Evolutionary conservation across 495 filamentous ascomycete species (phyloP).

Genomic region (Tuber umbilicatum): DNA sequence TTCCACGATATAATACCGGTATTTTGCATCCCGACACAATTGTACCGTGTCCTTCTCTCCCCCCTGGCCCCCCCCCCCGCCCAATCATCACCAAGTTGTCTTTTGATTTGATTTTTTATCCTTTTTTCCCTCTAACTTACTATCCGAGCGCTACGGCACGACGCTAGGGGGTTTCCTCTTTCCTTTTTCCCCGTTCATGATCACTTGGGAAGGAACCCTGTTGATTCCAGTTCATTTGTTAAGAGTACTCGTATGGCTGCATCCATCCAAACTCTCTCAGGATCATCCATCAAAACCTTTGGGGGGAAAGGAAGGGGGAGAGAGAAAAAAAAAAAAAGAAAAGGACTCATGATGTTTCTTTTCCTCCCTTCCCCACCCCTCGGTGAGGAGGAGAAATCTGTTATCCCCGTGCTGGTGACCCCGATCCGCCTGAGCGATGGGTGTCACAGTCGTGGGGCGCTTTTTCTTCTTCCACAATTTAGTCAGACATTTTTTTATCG

Average conservation of each 20-base stretch:
- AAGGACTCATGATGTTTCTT: constrained; percentile 17
- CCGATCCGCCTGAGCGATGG: constrained; percentile 31
- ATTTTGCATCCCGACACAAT: not conserved
- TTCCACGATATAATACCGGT: not conserved
- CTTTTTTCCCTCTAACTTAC: not conserved
- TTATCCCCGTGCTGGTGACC: constrained; percentile 16
- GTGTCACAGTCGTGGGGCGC: constrained; percentile 34
- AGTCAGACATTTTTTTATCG: constrained; percentile 21
- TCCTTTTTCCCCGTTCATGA: constrained; percentile 10
- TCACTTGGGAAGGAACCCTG: constrained; percentile 18
- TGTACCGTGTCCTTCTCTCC: not conserved
- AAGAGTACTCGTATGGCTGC: constrained; percentile 22
- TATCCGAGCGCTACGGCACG: constrained; percentile 17
- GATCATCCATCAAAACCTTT: constrained; percentile 16
- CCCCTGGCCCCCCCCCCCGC: too few species aligned
- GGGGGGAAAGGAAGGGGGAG: not conserved
- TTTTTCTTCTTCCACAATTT: constrained; percentile 8
- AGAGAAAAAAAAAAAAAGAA: not conserved
- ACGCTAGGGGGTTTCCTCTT: not conserved
- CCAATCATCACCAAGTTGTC: not conserved
- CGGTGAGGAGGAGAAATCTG: constrained; percentile 18
- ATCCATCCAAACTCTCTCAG: constrained; percentile 11
- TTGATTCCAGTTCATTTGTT: constrained; percentile 20
- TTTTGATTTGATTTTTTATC: not conserved
- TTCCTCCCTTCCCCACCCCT: not conserved